Percentiles rank a stretch among this genome's conserved stretches.
These are phyloP conservation scores for Simplicillium sp. DNA, from an alignment of 2,329 filamentous ascomycete genomes.

Conservation along the genomic window DNA sequence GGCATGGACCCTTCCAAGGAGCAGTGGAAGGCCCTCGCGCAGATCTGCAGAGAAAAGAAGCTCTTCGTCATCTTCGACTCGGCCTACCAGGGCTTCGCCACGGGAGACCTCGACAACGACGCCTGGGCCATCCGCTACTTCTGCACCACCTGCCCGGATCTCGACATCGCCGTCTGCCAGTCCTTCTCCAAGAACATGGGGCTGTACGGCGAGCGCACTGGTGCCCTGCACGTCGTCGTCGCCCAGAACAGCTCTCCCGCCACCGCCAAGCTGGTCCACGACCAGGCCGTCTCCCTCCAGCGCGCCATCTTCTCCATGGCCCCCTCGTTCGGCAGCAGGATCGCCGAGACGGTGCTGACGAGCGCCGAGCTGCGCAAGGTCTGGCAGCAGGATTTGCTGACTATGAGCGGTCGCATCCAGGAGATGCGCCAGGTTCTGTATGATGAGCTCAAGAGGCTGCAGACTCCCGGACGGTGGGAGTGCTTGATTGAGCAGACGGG, in stretches of 20 bases:
- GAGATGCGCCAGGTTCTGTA: not conserved
- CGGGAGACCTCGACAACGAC: conserved; percentile 21
- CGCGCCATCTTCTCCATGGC: no score
- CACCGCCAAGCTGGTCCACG: no score
- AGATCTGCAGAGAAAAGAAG: conserved; percentile 16
- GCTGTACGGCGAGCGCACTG: conserved; percentile 24
- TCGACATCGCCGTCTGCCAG: conserved; percentile 19
- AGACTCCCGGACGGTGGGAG: not conserved
- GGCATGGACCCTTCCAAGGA: conserved; percentile 22
- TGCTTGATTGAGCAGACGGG: not conserved
- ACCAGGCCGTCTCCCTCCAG: no score
- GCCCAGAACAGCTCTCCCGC: no score
- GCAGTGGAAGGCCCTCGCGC: conserved; percentile 22
- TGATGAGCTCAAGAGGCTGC: not conserved
- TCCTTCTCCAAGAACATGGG: conserved; percentile 28
- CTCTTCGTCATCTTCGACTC: conserved; percentile 25
- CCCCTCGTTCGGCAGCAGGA: no score
- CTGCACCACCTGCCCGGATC: conserved; percentile 5
- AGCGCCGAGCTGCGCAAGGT: no score
- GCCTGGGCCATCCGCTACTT: conserved; percentile 23
- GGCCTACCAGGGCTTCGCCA: conserved; percentile 28
- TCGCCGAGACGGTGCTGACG: no score
- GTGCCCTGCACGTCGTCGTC: conserved; percentile 12
- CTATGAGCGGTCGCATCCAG: not conserved
- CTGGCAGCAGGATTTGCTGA: conserved; percentile 2